Base-by-base conservation (phyloP, 768 basidiomycete genomes). In the Tulasnella calospora region DNA sequence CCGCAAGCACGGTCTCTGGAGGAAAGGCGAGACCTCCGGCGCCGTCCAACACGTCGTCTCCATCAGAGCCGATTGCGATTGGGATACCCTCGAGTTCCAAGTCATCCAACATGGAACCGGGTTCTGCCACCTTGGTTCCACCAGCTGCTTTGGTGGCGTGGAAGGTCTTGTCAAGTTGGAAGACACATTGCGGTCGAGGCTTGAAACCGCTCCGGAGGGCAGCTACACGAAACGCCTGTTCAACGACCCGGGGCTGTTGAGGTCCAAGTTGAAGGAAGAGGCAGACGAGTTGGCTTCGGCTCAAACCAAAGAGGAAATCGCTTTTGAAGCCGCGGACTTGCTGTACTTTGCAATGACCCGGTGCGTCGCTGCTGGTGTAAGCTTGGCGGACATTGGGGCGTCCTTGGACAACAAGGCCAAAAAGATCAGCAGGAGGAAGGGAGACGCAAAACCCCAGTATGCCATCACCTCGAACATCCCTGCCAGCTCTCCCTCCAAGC, bases 221-320 rank as follows among this genome's bases (percentile, higher is more conserved):
- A 96, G 94, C 0, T 99, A 99, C 84, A 99, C 98, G 23, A 90
- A 88, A 73, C 87, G 94, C 75, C 85, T 99, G 36, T 98, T 99
- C 85, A 87, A 88, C 61, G 94, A 98, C 83, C 85, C 91, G 6
- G 88, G 88, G 70, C 87, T 99, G n/a, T 86, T 99, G 69, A 89
- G 88, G 70, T 92, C 95, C 74, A 99, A 99, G 87, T 95, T 99
- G 80, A 94, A 93, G 91, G 98, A 99, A 84, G 98, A 99, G 84
- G 98, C 98, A 0, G 94, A 97, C 81, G 98, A 99, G 84, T 88
- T 99, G n/a, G 97, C 95, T 83, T 87, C 88, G 23, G 94, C 94
- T 33, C 86, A 90, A 81, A 89, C 90, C 1, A 89, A 89, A 82
- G 90, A 93, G 71, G 94, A 98, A 40, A 86, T 98, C 21, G 93